Base-by-base conservation (phyloP, 176 grass and related monocot genomes). In the Elymus sibiricus region DNA sequence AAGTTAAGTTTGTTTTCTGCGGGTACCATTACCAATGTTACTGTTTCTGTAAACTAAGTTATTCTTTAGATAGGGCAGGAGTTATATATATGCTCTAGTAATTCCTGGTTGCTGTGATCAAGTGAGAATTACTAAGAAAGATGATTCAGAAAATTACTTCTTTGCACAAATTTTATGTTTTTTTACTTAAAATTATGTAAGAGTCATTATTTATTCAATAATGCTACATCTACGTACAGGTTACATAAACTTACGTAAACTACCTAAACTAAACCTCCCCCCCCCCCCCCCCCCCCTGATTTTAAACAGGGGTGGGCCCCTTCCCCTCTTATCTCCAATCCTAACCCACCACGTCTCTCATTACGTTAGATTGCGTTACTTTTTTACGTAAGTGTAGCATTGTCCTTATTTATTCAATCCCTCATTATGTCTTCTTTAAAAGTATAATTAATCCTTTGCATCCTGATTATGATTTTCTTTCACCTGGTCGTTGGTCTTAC, bases 391-490 rank as follows among this genome's bases (percentile, higher is more conserved):
- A 37, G 35, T 37, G 35, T 37, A 37, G 35, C 35, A 37, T 37
- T 37, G 35, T 37, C 35, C 35, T 29, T 29, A 29, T 29, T 29
- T 29, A 29, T 29, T 29, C 29, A 29, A 29, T 29, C 19, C 49
- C 61, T 63, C 24, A 62, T 61, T 26, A 61, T 82, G 40, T 70
- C 22, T 67, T 77, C 15, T 59, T 58, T 37, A 40, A 27, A 19
- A 56, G n/a, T 59, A 56, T 59, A 56, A 62, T 25, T 84, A 70
- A 37, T 80, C 8, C 11, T 75, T 74, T 79, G 37, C 31, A 4
- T 80, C 15, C 80, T 89, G 25, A 80, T 55, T 79, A 39, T 79
- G 0, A 14, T 61, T 81, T 26, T 42, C 90, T 64, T 84, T 66
- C 61, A 72, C 70, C 64, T 86, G 14, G 63, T 75, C 76, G 17